Percentiles rank a stretch among this genome's conserved stretches.
phyloP scores from a whole-genome alignment of 148 eudicot species.

The Tetragonia tetragonoides region DNA sequence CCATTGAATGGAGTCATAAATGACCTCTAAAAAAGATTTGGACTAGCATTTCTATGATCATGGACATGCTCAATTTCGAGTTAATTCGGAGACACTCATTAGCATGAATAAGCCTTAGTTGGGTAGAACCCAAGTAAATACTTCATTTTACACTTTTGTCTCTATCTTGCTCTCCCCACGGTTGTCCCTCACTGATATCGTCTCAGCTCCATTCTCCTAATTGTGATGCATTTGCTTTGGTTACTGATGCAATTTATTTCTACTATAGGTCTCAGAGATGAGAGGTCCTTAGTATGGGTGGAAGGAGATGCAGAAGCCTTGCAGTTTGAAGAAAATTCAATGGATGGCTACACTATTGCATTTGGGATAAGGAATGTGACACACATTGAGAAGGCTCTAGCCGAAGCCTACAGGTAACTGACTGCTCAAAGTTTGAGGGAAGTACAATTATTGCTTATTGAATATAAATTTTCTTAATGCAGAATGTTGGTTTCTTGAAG shows the following conservation, averaged over 20 bases:
- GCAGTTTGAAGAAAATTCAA: constrained; percentile 68
- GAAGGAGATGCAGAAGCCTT: constrained; percentile 95
- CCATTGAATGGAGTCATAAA: background rate
- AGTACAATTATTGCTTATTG: background rate
- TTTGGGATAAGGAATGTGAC: constrained; percentile 97
- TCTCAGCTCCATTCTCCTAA: background rate
- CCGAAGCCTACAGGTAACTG: constrained; percentile 79
- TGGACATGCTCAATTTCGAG: background rate
- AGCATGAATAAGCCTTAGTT: background rate
- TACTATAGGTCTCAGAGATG: constrained; percentile 55
- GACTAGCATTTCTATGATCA: background rate
- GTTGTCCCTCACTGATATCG: background rate
- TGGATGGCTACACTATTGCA: constrained; percentile 97
- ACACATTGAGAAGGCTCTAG: constrained; percentile 89
- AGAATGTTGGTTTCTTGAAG: background rate
- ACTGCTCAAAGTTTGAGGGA: background rate
- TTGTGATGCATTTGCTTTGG: background rate
- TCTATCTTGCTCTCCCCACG: background rate
- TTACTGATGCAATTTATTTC: background rate
- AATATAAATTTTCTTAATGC: background rate
- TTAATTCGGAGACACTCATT: background rate
- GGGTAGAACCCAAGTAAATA: background rate
- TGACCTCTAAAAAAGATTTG: background rate
- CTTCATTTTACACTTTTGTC: background rate
- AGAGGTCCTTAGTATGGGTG: constrained; percentile 75